Evolutionary conservation across 306 rosid species (phyloP).

Genomic region (Mimosa pudica): DNA sequence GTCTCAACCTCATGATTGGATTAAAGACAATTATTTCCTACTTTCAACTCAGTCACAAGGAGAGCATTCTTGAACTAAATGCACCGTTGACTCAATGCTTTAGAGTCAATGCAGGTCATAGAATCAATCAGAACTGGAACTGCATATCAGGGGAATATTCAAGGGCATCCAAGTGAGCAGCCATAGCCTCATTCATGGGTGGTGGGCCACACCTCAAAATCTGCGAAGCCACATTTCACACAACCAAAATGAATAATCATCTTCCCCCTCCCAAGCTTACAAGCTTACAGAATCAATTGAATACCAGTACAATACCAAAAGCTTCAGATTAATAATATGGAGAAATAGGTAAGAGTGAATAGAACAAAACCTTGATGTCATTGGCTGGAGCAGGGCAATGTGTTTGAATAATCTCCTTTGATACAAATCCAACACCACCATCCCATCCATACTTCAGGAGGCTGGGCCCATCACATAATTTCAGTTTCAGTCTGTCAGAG

Average conservation of each 20-base stretch:
- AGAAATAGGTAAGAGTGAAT: not conserved
- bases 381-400: constrained; percentile 82
- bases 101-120: not conserved
- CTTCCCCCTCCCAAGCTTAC: constrained; percentile 16
- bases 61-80: constrained; percentile 11
- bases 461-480: constrained; percentile 41
- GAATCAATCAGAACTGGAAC: constrained; percentile 80
- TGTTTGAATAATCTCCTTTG: constrained; percentile 87
- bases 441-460: constrained; percentile 97
- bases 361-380: constrained; percentile 69
- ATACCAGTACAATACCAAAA: not conserved
- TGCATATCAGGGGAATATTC: constrained; percentile 74
- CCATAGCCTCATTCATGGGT: constrained; percentile 99
- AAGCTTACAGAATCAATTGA: not conserved
- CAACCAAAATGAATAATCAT: constrained; percentile 19
- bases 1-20: constrained; percentile 26
- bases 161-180: constrained; percentile 71
- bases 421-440: constrained; percentile 89
- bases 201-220: constrained; percentile 95
- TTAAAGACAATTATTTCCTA: constrained; percentile 41
- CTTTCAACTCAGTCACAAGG: constrained; percentile 8
- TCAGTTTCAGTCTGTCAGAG: constrained; percentile 4
- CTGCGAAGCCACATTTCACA: constrained; percentile 52
- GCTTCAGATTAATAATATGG: constrained; percentile 2
- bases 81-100: constrained; percentile 24